Conservation (phyloP, 345 rosid species). For the Citrus sp. region DNA sequence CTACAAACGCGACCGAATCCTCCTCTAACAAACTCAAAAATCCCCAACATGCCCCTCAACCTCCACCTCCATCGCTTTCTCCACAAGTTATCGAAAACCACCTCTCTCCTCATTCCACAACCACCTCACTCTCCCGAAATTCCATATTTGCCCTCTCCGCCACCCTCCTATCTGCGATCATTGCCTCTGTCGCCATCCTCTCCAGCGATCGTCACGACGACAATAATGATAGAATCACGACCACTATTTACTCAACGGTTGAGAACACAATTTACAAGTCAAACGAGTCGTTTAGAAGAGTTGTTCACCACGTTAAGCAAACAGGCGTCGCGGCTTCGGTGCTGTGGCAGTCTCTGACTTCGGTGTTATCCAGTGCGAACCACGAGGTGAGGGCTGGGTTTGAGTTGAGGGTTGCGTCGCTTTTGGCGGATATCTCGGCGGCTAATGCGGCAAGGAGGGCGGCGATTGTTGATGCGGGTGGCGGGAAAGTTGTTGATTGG, state of each 20-base stretch:
- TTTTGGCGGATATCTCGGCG: constrained; percentile 84
- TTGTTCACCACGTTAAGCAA: constrained; percentile 58
- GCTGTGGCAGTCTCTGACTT: constrained; percentile 84
- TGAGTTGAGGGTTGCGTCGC: constrained; percentile 82
- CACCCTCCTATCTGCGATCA: constrained; percentile 45
- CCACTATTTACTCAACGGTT: constrained; percentile 37
- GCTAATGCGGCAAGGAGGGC: constrained; percentile 77
- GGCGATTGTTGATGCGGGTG: constrained; percentile 81
- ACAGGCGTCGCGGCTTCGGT: constrained; percentile 82
- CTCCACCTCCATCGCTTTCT: constrained; percentile 25
- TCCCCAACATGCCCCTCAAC: constrained; percentile 24
- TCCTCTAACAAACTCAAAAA: constrained; percentile 28
- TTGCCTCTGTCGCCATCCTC: constrained; percentile 45
- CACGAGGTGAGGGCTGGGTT: constrained; percentile 92
- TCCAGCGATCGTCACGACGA: constrained; percentile 13
- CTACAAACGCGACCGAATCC: not conserved
- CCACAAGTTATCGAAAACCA: constrained; percentile 12
- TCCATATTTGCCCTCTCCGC: constrained; percentile 57
- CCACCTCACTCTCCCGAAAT: constrained; percentile 31
- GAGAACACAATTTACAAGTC: constrained; percentile 51
- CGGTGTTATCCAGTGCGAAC: constrained; percentile 90
- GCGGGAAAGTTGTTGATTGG: constrained; percentile 95
- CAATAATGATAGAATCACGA: not conserved
- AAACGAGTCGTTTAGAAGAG: constrained; percentile 54
- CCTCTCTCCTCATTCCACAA: constrained; percentile 15